A percentile compares a stretch with the other conserved stretches of the same genome.
These are phyloP conservation scores for Wickerhamiella nectarea DNA, from an alignment of 805 yeast genomes.

Conservation along the genomic window DNA sequence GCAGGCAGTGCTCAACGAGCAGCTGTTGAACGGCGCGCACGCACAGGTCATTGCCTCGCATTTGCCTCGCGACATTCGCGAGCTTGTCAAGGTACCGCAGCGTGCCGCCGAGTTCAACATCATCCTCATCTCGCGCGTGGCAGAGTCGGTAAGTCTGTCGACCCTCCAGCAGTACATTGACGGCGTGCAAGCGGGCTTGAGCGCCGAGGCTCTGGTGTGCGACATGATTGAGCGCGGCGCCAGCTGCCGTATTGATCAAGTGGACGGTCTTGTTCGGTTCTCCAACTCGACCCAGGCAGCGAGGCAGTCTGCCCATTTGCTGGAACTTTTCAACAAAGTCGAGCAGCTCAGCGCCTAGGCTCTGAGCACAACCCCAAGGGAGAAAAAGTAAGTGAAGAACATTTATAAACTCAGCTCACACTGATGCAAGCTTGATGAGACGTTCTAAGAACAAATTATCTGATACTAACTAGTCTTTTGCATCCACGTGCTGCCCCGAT, in stretches of 20 bases:
- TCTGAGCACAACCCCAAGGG: not conserved
- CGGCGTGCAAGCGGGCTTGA: constrained; percentile 4
- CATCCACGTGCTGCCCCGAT: constrained; percentile 9
- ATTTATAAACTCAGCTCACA: constrained; percentile 24
- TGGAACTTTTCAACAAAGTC: constrained; percentile 6
- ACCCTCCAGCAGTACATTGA: constrained; percentile 9
- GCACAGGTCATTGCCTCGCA: not conserved
- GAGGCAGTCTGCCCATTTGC: constrained; percentile 1
- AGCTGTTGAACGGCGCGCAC: not conserved
- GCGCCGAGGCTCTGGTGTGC: constrained; percentile 11
- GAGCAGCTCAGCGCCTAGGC: constrained; percentile 3
- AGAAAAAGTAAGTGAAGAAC: constrained; percentile 21
- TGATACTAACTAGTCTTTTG: constrained; percentile 8
- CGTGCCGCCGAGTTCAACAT: constrained; percentile 16
- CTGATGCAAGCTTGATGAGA: constrained; percentile 24
- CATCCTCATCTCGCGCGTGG: constrained; percentile 10
- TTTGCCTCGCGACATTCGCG: not conserved
- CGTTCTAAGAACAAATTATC: constrained; percentile 12
- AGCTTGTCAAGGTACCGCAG: not conserved
- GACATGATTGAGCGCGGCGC: constrained; percentile 9
- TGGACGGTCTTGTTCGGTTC: constrained; percentile 11
- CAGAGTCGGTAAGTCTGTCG: constrained; percentile 12
- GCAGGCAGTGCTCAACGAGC: not conserved
- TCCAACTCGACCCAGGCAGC: not conserved
- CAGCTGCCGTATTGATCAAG: constrained; percentile 15